Evolutionary conservation across 257 asterid genomes (phyloP), one percentile per base, ranked within the genome.

Genomic region (Petrea volubilis): DNA sequence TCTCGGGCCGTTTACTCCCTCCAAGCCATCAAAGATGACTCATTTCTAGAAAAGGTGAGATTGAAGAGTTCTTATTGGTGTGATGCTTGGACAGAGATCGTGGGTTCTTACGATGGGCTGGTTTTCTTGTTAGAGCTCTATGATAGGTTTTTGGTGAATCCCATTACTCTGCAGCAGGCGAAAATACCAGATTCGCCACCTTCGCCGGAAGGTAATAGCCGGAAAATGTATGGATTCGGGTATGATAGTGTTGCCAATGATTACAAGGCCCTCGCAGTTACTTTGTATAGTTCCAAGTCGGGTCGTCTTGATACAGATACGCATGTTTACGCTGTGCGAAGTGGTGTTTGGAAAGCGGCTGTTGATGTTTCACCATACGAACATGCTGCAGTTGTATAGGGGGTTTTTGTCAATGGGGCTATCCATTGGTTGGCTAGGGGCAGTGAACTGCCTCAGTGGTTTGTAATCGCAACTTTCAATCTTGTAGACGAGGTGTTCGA

Each of bases 401-500:
- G 81, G 25, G 68, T 33, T 15, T 77, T 77, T 15, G 23, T 79
- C 4, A 67, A 74, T 77, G 83, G 85, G 10, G 72, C 62, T 43
- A 14, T 80, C 13, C 83, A 83, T 71, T 80, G 85, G 83, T 52
- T 74, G 56, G 81, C 82, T 64, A 3, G 51, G 50, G 40, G 27
- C 2, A 10, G 41, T 56, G 46, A 28, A 46, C 3, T 52, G 0
- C 74, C 47, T 21, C 51, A 27, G 62, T 38, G 36, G 21, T 71
- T 79, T 12, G 81, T 80, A 18, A 70, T 82, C 36, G 76, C 77
- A 47, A 78, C 78, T 38, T 82, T 79, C 33, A 53, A 57, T 60
- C 33, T 79, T 68, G 70, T 49, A 12, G 10, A 18, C 3, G 84
- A 79, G 31, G 60, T 43, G n/a, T 79, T 82, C 11, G 34, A 53